Conservation (phyloP, 2,329 filamentous ascomycete species). For the Sporothrix pallida region DNA sequence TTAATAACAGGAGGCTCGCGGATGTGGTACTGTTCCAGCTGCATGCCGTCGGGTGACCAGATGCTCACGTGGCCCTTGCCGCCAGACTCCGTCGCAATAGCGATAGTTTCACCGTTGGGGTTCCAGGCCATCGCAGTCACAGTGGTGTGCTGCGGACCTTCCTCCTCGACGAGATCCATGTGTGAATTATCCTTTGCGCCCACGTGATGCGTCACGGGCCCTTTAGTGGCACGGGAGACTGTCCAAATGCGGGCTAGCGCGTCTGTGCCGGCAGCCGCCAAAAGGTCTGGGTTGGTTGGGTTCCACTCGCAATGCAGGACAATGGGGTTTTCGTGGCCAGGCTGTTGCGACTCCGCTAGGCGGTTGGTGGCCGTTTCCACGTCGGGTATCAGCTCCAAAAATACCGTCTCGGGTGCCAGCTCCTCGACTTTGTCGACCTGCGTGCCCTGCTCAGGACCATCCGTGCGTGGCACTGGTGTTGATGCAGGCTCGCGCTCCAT, state of each 20-base stretch:
- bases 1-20: conserved; percentile 67
- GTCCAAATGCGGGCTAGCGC: conserved; percentile 73
- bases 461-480: conserved; percentile 61
- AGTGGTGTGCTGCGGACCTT: conserved; percentile 57
- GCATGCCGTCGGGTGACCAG: conserved; percentile 60
- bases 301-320: conserved; percentile 73
- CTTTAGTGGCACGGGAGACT: conserved; percentile 58
- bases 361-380: conserved; percentile 47
- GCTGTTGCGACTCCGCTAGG: conserved; percentile 38
- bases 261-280: conserved; percentile 72
- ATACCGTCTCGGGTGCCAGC: conserved; percentile 64
- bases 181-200: conserved; percentile 50
- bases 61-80: conserved; percentile 61
- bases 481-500: conserved; percentile 62
- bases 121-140: conserved; percentile 68
- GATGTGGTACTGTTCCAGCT: conserved; percentile 60
- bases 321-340: conserved; percentile 59
- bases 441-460: conserved; percentile 67
- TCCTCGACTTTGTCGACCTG: conserved; percentile 69
- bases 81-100: conserved; percentile 62
- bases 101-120: conserved; percentile 60
- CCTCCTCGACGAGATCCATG: conserved; percentile 59
- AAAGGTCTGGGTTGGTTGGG: conserved; percentile 66
- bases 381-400: conserved; percentile 60
- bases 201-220: conserved; percentile 57